A percentile compares a stretch with the other conserved stretches of the same genome.
Evolutionary conservation across 2,329 filamentous ascomycete species (phyloP).

Genomic region (Fusarium sp.): DNA sequence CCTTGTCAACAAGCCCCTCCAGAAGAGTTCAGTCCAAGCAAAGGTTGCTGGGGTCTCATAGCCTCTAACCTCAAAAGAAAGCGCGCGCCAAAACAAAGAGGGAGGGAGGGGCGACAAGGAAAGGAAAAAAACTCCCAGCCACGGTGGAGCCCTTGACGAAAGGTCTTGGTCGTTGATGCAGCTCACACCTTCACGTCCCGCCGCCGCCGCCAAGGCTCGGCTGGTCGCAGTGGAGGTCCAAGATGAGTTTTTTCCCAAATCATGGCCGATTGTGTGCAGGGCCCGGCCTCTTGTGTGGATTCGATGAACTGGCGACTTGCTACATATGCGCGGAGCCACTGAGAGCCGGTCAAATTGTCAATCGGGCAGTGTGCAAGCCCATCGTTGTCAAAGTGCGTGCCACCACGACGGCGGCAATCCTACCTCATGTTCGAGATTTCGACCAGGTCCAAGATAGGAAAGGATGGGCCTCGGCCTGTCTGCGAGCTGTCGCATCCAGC

Average conservation of each 20-base stretch:
- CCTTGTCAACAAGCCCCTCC: slow-evolving; percentile 37
- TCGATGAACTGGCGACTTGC: slow-evolving; percentile 1
- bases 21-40: slow-evolving; percentile 31
- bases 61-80: slow-evolving; percentile 24
- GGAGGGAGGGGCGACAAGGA: slow-evolving; percentile 34
- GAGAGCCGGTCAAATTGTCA: slow-evolving; percentile 22
- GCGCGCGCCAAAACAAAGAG: slow-evolving; percentile 20
- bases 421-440: slow-evolving; percentile 1
- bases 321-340: slow-evolving; percentile 18
- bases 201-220: slow-evolving; percentile 7
- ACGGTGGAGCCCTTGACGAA: slow-evolving; percentile 31
- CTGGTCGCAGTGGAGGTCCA: slow-evolving; percentile 14
- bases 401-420: slow-evolving; percentile 8
- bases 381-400: slow-evolving; percentile 1
- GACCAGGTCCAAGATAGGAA: not conserved
- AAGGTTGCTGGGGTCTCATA: slow-evolving; percentile 19
- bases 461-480: slow-evolving; percentile 6
- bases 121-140: slow-evolving; percentile 27
- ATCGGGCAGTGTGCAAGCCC: slow-evolving; percentile 2
- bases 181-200: slow-evolving; percentile 36
- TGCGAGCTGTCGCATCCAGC: slow-evolving; percentile 11
- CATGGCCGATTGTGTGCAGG: slow-evolving; percentile 17
- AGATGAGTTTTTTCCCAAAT: slow-evolving; percentile 25
- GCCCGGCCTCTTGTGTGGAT: not conserved
- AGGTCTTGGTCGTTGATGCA: slow-evolving; percentile 27